phyloP scores from a whole-genome alignment of 257 asterid species.

The Mitragyna speciosa region DNA sequence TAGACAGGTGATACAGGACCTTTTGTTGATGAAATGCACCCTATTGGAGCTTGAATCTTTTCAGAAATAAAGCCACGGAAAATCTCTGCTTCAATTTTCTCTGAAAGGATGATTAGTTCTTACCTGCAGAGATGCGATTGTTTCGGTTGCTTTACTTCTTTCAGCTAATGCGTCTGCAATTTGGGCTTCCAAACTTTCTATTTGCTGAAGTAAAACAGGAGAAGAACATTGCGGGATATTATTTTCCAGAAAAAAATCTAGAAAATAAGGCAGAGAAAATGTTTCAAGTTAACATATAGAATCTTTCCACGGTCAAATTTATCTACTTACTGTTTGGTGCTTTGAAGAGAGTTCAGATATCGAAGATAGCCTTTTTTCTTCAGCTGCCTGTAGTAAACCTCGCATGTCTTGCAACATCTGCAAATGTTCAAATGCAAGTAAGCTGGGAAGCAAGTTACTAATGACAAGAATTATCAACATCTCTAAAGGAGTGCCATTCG shows the following conservation, averaged over 20 bases:
- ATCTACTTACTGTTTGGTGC: constrained; percentile 73
- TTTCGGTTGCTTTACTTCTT: constrained; percentile 76
- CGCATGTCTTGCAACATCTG: constrained; percentile 79
- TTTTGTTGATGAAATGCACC: background rate
- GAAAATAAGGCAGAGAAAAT: constrained; percentile 17
- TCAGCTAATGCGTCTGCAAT: constrained; percentile 77
- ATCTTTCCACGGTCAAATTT: constrained; percentile 10
- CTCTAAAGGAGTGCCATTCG: background rate
- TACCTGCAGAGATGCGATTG: constrained; percentile 83
- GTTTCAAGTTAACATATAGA: constrained; percentile 18
- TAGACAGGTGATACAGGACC: background rate
- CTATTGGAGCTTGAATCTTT: background rate
- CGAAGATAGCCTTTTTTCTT: constrained; percentile 77
- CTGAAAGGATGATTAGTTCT: constrained; percentile 24
- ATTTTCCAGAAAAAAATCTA: constrained; percentile 6
- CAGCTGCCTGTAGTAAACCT: constrained; percentile 67
- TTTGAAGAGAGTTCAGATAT: constrained; percentile 69
- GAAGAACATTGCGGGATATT: constrained; percentile 12
- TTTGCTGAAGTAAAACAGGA: constrained; percentile 54
- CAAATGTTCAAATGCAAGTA: constrained; percentile 11
- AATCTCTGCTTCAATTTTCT: background rate
- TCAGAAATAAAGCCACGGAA: background rate
- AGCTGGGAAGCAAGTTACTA: background rate
- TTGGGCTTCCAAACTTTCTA: constrained; percentile 81
- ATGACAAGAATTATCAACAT: background rate